phyloP scores from a whole-genome alignment of 805 yeast genomes.

The Wickerhamomyces hampshirensis region DNA sequence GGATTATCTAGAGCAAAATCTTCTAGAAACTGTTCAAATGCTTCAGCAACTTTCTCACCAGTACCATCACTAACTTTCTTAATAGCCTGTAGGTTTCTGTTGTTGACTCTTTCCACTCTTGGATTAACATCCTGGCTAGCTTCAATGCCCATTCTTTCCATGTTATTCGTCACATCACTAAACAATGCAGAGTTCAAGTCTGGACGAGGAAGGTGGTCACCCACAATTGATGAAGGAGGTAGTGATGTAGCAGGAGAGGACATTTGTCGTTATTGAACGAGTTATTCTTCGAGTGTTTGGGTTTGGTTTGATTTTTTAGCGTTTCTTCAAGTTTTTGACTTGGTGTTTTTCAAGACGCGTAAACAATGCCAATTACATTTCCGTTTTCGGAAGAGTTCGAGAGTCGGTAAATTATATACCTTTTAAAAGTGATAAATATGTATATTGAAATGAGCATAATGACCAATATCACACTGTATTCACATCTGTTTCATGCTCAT shows the following conservation, averaged over 20 bases:
- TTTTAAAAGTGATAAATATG: too few species aligned
- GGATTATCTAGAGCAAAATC: slow-evolving; percentile 45
- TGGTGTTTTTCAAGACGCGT: slow-evolving; percentile 3
- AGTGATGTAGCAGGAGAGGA: slow-evolving; percentile 12
- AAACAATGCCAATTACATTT: slow-evolving; percentile 13
- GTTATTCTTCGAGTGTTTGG: background rate
- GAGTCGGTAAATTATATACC: slow-evolving; percentile 1
- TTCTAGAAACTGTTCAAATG: slow-evolving; percentile 80
- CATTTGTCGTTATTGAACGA: slow-evolving; percentile 3
- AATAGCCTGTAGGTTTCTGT: slow-evolving; percentile 61
- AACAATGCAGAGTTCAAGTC: slow-evolving; percentile 7
- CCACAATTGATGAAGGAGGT: slow-evolving; percentile 13
- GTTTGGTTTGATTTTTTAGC: background rate
- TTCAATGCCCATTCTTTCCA: slow-evolving; percentile 5
- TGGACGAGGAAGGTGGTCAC: slow-evolving; percentile 2
- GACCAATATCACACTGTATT: too few species aligned
- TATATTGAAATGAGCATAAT: too few species aligned
- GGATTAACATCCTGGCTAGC: slow-evolving; percentile 10
- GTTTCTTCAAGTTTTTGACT: background rate
- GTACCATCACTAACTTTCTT: slow-evolving; percentile 87
- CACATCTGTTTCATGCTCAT: too few species aligned
- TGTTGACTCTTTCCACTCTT: slow-evolving; percentile 31
- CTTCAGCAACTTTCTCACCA: slow-evolving; percentile 89
- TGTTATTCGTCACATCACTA: slow-evolving; percentile 21
- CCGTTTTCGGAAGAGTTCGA: slow-evolving; percentile 13